These are phyloP conservation scores for Lichtheimia corymbifera DNA, from an alignment of 371 early-diverging fungal genomes.

Conservation along the genomic window DNA sequence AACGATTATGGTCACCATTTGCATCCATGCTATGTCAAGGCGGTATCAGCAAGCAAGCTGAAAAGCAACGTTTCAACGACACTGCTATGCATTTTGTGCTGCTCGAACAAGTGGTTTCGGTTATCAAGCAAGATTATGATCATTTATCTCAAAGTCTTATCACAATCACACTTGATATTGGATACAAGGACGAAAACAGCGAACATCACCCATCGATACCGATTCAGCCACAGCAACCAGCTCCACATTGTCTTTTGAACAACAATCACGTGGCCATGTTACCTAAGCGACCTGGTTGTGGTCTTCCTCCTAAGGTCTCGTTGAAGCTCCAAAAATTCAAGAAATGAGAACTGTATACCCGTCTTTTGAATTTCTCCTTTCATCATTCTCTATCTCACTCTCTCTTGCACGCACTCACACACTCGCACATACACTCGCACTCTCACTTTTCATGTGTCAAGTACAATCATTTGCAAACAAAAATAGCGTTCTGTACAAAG, in stretches of 20 bases:
- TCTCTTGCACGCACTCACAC: neutral
- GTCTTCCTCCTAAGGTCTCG: constrained; percentile 55
- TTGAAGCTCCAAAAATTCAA: constrained; percentile 48
- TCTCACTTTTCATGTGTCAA: too few relatives aligned
- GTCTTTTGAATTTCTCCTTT: too few relatives aligned
- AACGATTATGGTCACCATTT: constrained; percentile 72
- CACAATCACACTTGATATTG: constrained; percentile 71
- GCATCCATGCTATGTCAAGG: constrained; percentile 59
- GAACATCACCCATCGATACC: neutral
- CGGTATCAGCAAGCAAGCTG: constrained; percentile 9
- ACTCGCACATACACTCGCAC: neutral
- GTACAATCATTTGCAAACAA: too few relatives aligned
- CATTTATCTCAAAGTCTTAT: constrained; percentile 67
- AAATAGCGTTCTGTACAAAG: too few relatives aligned
- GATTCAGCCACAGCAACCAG: neutral
- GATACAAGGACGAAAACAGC: constrained; percentile 37
- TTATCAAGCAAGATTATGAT: constrained; percentile 64
- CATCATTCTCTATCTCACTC: neutral
- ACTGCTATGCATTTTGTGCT: constrained; percentile 64
- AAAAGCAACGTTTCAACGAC: constrained; percentile 56
- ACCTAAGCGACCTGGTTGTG: constrained; percentile 28
- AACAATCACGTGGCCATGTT: neutral
- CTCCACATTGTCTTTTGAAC: neutral
- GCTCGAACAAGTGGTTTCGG: constrained; percentile 61
- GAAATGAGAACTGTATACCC: constrained; percentile 8